Conservation (phyloP, 2,329 filamentous ascomycete species). For the Mollisia scopiformis region DNA sequence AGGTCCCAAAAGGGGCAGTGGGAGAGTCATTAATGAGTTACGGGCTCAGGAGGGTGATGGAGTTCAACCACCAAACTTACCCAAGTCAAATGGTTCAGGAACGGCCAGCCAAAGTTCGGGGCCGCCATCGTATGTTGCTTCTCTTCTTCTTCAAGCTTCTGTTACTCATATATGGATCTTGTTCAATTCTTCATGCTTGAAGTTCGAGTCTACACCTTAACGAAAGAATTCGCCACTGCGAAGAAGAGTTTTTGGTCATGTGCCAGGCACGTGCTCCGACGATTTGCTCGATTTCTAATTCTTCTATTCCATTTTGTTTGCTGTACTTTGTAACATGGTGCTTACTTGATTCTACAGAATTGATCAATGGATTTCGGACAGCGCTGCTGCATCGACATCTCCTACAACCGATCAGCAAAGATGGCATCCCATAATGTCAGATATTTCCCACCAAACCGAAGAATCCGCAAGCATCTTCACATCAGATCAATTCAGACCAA, state of each 20-base stretch:
- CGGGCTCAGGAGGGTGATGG: constrained; percentile 51
- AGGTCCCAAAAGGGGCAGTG: constrained; percentile 63
- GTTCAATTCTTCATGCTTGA: neutral
- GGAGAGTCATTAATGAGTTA: constrained; percentile 65
- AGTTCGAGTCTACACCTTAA: neutral
- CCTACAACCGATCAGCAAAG: constrained; percentile 18
- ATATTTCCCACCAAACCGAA: constrained; percentile 40
- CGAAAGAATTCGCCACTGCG: neutral
- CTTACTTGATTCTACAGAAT: constrained; percentile 19
- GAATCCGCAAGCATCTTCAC: constrained; percentile 40
- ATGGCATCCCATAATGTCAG: constrained; percentile 36
- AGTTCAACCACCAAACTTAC: constrained; percentile 36
- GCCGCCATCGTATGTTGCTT: constrained; percentile 27
- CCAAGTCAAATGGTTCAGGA: constrained; percentile 33
- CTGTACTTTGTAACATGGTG: neutral
- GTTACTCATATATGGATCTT: neutral
- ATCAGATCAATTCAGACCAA: constrained; percentile 46
- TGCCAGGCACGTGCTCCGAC: neutral
- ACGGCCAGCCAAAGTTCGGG: constrained; percentile 25
- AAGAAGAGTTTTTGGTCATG: constrained; percentile 7
- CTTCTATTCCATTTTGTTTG: neutral
- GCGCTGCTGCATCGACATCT: constrained; percentile 19
- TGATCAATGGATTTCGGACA: constrained; percentile 31
- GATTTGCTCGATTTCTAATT: neutral
- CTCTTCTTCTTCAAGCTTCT: neutral